Conservation (phyloP, 352 stramenopile species). For the Globisporangium rhizosaccharum region DNA sequence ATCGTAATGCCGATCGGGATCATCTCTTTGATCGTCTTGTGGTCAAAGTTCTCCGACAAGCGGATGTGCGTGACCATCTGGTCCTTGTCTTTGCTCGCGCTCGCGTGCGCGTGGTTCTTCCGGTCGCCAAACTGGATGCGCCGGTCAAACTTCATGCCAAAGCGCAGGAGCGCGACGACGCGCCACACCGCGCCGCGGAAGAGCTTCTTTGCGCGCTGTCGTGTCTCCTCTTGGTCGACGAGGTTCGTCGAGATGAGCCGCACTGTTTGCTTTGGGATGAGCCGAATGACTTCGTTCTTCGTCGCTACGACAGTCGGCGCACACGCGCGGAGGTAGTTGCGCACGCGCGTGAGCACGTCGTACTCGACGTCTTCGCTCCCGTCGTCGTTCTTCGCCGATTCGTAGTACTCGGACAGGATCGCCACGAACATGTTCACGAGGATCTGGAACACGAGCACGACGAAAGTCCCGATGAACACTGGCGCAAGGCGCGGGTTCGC, state of each 20-base stretch:
- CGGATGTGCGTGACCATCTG: constrained; percentile 70
- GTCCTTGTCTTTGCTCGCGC: constrained; percentile 27
- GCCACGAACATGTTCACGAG: constrained; percentile 89
- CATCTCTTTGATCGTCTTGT: constrained; percentile 89
- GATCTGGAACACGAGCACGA: constrained; percentile 84
- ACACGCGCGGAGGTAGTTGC: constrained; percentile 69
- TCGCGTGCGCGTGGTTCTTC: constrained; percentile 25
- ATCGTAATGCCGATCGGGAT: constrained; percentile 84
- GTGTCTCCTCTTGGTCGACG: constrained; percentile 80
- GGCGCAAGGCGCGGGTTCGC: constrained; percentile 76
- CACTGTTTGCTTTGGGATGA: constrained; percentile 70
- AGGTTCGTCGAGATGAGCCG: constrained; percentile 85
- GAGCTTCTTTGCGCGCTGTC: constrained; percentile 72
- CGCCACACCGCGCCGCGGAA: constrained; percentile 84
- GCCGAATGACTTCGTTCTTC: constrained; percentile 69
- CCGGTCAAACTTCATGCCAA: constrained; percentile 85
- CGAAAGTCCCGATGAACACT: constrained; percentile 81
- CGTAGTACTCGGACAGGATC: constrained; percentile 86
- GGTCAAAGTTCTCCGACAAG: constrained; percentile 85
- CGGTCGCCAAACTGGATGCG: constrained; percentile 73
- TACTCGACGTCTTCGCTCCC: constrained; percentile 76
- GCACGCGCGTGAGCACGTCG: constrained; percentile 76
- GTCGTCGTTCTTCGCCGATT: constrained; percentile 77
- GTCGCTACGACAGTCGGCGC: constrained; percentile 74
- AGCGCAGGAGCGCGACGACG: constrained; percentile 80